Evolutionary conservation across 2,329 filamentous ascomycete species (phyloP), one percentile per base, ranked within the genome.

Genomic region (Pseudocercospora ulei): DNA sequence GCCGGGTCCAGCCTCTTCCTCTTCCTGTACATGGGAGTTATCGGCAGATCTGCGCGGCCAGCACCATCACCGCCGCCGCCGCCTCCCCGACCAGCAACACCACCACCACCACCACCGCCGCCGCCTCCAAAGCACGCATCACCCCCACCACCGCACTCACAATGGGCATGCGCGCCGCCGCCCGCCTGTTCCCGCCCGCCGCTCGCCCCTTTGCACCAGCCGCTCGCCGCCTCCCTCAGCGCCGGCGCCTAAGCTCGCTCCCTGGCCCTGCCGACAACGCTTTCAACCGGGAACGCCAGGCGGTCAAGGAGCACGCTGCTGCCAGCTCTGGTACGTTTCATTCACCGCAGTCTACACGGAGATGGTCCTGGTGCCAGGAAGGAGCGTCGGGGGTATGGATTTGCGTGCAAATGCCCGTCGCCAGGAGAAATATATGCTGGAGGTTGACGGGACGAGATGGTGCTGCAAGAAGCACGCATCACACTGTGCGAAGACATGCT

Each of bases 251-350:
- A 31, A 47, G 47, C 38, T 43, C 46, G 33, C 48, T 82, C 56
- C 57, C 63, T 30, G 76, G 79, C 57, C 62, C 71, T 42, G 71
- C 72, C 63, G 82, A 94, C 70, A 96, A 93, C 69, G 77, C 78
- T 59, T 98, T 96, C 75, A 80, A 92, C 72, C 79, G 81, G 59
- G 90, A 98, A 75, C 78, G 90, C 63, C 72, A 78, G 63, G 82
- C 82, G 58, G 82, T 94, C 62, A 87, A 92, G 73, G 78, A 85
- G 56, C 90, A 98, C 66, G 90, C 90, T 59, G 76, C 72, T 53
- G 73, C 74, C 59, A 90, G 84, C 53, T 82, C 80, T 65, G 80
- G 87, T 95, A 62, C 63, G 81, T 74, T 11, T 24, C 3, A 24
- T 14, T 26, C 11, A 12, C 12, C 4, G 7, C 14, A 19, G 6